Evolutionary conservation across 352 stramenopile species (phyloP), one percentile per base, ranked within the genome.

Genomic region (Globisporangium canariense): DNA sequence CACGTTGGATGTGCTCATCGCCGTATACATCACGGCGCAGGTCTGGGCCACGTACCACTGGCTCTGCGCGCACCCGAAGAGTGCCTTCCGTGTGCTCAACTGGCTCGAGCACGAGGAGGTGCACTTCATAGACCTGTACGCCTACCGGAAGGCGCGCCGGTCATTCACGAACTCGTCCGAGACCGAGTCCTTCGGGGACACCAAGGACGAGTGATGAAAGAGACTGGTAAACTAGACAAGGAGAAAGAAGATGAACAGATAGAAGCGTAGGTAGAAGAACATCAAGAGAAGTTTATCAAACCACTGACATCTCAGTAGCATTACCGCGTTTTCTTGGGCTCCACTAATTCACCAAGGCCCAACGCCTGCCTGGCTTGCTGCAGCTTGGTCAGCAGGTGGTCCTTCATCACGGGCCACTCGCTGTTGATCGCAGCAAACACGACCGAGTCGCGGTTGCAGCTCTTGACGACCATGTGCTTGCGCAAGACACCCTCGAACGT

Each of bases 21-120:
- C 87, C 20, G 78, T 93, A 51, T 96, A 96, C 78, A 88, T 96
- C 61, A 91, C 87, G 46, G 75, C 76, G 18, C 83, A 94, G 70
- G 83, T 91, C 8, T 96, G 87, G 87, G 79, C 83, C 61, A 93
- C 81, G 25, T 94, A 94, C 65, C 86, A 94, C 69, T 94, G 85
- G 85, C 73, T 94, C 25, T 83, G 75, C 50, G 73, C 76, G 18
- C 70, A 94, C 68, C 81, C 85, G 5, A 71, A 78, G 38, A 74
- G 70, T 25, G 81, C 72, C 52, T 89, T 92, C 74, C 64, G 73
- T 5, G 64, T 94, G 38, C 75, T 94, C 32, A 89, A 84, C 51
- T 94, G 86, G 86, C 81, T 94, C 40, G 86, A 94, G 67, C 77
- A 92, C 58, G 86, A 85, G 36, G 80, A 91, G 66, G 83, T 94